Base-by-base conservation (phyloP, 257 asterid species). In the Cinchona pubescens region DNA sequence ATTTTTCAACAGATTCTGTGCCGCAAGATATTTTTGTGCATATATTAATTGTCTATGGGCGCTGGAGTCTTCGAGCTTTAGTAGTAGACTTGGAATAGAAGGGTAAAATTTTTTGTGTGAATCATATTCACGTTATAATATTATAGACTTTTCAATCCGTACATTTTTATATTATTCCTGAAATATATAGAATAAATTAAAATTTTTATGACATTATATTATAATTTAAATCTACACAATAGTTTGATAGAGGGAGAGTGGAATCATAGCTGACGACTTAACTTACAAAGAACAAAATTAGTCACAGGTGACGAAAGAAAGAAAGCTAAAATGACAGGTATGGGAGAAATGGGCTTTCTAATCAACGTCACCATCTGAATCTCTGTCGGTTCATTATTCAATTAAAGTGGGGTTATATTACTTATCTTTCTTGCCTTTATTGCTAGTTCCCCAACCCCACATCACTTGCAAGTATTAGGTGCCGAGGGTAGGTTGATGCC, bases 361-460 rank as follows among this genome's bases (percentile, higher is more conserved):
- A 0, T n/a, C 64, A 55, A 37, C 67, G 55, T 73, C 76, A 72
- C n/a, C 53, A 38, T 56, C 55, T 56, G 42, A 38, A 70, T 58
- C 56, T 25, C 1, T 71, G 75, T 71, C 75, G 75, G 64, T 35
- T 51, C 51, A 53, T 0, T 32, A n/a, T n/a, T n/a, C n/a, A n/a
- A n/a, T n/a, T n/a, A n/a, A 16, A 61, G 7, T 61, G 62, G 5
- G 19, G 11, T 11, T 15, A 16, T 13, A 5, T 12, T 43, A 43
- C 53, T 46, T 15, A 46, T 12, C 59, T 21, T 43, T 43, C 48
- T 15, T 49, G 56, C 56, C 4, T 58, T 46, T n/a, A n/a, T 56
- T 56, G 62, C 62, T 32, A 56, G 30, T 56, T 56, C 62, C 62
- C 64, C 34, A 10, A 10, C 34, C 64, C 35, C 64, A 10, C 64